phyloP scores from a whole-genome alignment of 1,284 basidiomycete genomes.

The Microbotryum violaceum region DNA sequence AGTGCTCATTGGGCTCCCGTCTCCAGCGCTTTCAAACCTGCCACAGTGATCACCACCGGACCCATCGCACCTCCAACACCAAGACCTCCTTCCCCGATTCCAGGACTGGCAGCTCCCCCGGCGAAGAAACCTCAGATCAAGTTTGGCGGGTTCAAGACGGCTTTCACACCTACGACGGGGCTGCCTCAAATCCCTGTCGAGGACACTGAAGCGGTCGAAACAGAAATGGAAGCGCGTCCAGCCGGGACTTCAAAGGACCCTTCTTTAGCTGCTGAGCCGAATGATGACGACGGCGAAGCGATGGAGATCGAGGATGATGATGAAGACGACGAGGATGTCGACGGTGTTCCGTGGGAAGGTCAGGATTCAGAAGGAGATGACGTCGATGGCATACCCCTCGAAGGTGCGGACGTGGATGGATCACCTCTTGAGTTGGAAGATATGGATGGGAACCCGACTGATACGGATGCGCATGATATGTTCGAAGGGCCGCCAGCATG shows the following conservation, averaged over 20 bases:
- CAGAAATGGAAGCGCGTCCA: not conserved
- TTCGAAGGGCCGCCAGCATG: too few species aligned
- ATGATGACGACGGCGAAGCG: conserved; percentile 25
- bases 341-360: conserved; percentile 24
- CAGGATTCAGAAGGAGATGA: not conserved
- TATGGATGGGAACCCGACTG: too few species aligned
- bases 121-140: not conserved
- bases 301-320: conserved; percentile 2
- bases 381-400: not conserved
- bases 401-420: conserved; percentile 5
- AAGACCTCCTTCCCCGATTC: not conserved
- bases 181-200: conserved; percentile 7
- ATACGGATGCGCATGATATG: too few species aligned
- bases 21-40: not conserved
- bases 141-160: conserved; percentile 14
- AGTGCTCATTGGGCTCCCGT: not conserved
- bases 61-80: too few species aligned
- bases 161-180: conserved; percentile 25
- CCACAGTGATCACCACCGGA: not conserved
- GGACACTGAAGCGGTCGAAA: not conserved
- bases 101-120: not conserved
- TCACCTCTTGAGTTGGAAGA: not conserved
- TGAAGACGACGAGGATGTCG: conserved; percentile 37
- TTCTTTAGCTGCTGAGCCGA: not conserved
- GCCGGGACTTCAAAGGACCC: not conserved